Conservation (phyloP, 106 monocot species). For the Cymbidium sinense region DNA sequence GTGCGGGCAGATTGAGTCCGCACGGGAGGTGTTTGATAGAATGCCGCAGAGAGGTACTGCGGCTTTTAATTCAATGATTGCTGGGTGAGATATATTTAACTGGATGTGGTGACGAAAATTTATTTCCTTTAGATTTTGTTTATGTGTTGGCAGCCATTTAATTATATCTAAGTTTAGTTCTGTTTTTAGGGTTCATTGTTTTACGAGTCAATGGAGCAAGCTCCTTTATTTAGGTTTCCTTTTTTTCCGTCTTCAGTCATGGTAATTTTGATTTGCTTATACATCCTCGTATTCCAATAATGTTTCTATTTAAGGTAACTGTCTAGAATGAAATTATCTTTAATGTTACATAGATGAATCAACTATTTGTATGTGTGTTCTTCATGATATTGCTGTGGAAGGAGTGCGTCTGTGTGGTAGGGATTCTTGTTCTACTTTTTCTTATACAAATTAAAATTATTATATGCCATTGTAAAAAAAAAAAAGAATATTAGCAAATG, state of each 20-base stretch:
- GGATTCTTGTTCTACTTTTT: no score
- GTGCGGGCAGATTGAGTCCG: conserved; percentile 21
- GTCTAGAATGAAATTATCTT: no score
- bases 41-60: conserved; percentile 28
- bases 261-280: no score
- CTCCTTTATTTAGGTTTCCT: background rate
- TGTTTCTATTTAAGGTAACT: no score
- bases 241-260: background rate
- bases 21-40: conserved; percentile 35
- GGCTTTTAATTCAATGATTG: conserved; percentile 38
- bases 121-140: background rate
- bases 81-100: conserved; percentile 21
- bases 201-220: background rate
- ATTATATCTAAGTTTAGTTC: no score
- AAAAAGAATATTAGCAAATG: background rate
- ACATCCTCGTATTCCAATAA: no score
- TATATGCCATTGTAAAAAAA: background rate
- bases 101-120: background rate
- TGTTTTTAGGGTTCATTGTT: background rate
- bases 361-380: no score
- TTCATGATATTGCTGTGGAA: no score
- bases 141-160: background rate
- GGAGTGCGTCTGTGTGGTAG: no score
- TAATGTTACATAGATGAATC: no score
- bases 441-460: background rate